A percentile compares a stretch with the other conserved stretches of the same genome.
These are phyloP conservation scores for Ophiostoma sp. DNA, from an alignment of 2,329 filamentous ascomycete genomes.

Conservation along the genomic window DNA sequence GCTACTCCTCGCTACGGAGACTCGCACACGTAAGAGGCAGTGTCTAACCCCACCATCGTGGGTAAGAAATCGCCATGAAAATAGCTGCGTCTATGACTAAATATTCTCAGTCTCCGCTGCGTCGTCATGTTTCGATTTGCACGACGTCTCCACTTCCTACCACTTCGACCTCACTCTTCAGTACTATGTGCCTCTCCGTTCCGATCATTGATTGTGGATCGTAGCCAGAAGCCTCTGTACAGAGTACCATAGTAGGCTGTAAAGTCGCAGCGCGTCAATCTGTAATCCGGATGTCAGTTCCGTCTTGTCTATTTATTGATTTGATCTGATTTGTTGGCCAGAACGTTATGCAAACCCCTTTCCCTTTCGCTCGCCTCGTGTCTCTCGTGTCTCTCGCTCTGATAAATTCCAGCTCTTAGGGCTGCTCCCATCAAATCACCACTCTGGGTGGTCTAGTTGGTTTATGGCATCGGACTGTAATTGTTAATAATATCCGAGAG, in stretches of 20 bases:
- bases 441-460: constrained; percentile 26
- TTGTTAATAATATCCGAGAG: constrained; percentile 25
- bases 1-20: not conserved
- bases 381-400: not conserved
- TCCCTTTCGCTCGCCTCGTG: not conserved
- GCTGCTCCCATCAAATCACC: constrained; percentile 14
- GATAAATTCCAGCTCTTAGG: not conserved
- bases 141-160: not conserved
- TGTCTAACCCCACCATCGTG: not conserved
- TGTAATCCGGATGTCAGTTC: not conserved
- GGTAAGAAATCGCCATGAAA: too few relatives aligned
- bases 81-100: not conserved
- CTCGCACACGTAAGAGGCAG: not conserved
- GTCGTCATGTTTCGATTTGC: not conserved
- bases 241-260: too few relatives aligned
- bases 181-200: not conserved
- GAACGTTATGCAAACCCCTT: constrained; percentile 6
- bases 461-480: constrained; percentile 27
- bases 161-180: not conserved
- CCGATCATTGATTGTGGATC: not conserved
- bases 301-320: not conserved
- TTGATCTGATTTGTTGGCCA: not conserved
- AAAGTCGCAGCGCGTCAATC: not conserved
- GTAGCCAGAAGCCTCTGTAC: not conserved
- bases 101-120: not conserved